These are phyloP conservation scores for Trichoderma brevicompactum DNA, from an alignment of 2,329 filamentous ascomycete species.

Conservation along the genomic window DNA sequence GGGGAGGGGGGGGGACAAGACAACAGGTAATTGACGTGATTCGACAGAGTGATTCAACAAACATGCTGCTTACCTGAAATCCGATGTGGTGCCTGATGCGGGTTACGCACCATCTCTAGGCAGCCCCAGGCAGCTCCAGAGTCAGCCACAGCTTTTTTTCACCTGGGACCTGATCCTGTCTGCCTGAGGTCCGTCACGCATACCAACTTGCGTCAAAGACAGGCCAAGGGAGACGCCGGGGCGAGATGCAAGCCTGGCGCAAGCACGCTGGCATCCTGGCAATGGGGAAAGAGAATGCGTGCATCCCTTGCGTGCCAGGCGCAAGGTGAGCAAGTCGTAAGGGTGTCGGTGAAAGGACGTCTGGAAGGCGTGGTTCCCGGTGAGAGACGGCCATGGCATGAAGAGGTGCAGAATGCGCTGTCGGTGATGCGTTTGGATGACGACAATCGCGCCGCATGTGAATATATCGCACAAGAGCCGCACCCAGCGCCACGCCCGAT, in stretches of 20 bases:
- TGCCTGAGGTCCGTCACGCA: neutral
- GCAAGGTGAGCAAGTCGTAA: neutral
- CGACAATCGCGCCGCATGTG: neutral
- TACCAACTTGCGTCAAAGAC: constrained; percentile 24
- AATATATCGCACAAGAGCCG: constrained; percentile 10
- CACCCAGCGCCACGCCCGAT: constrained; percentile 10
- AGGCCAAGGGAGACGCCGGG: constrained; percentile 1
- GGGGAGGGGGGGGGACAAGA: neutral
- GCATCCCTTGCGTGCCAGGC: constrained; percentile 29
- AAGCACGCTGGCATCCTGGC: constrained; percentile 10
- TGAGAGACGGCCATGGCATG: neutral
- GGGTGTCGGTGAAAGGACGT: neutral
- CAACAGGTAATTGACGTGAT: neutral
- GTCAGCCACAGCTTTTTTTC: neutral
- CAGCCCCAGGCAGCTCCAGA: constrained; percentile 16
- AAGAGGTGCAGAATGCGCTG: neutral
- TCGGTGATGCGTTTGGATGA: neutral
- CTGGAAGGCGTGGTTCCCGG: neutral
- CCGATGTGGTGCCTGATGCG: constrained; percentile 14
- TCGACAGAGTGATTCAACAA: neutral
- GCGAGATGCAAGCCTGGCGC: constrained; percentile 3
- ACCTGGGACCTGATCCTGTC: neutral
- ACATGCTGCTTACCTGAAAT: constrained; percentile 11
- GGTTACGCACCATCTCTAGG: constrained; percentile 14
- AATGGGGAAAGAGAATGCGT: constrained; percentile 15